Conservation (phyloP, 225 moss, liverwort and hornwort genomes). For the Straminergon stramineum region DNA sequence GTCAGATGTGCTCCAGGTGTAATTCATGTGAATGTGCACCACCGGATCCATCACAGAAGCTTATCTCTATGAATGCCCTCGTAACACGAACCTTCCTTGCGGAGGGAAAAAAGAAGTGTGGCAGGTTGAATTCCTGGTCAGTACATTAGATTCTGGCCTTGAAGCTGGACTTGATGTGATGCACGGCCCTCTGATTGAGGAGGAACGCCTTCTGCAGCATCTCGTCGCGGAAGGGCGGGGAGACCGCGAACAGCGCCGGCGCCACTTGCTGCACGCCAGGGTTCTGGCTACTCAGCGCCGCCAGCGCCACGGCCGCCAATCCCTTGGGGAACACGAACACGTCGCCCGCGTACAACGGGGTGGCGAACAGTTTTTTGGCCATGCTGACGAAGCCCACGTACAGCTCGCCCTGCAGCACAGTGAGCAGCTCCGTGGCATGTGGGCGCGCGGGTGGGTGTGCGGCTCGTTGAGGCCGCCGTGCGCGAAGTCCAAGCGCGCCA, state of each 20-base stretch:
- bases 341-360: no score
- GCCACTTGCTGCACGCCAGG: not conserved
- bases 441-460: no score
- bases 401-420: not conserved
- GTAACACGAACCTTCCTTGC: no score
- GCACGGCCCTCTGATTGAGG: no score
- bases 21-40: not conserved
- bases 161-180: no score
- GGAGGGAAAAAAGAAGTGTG: no score
- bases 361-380: not conserved
- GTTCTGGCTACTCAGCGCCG: not conserved
- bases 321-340: no score
- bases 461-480: not conserved
- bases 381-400: not conserved
- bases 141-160: no score
- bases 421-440: not conserved
- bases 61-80: no score
- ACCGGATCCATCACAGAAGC: no score
- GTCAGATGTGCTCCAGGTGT: not conserved
- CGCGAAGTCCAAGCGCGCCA: not conserved
- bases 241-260: not conserved
- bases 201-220: not conserved
- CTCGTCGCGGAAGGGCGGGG: not conserved
- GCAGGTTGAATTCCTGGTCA: no score
- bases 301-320: no score